Evolutionary conservation across 345 rosid genomes (phyloP).

Genomic region (Geranium rotundifolium): DNA sequence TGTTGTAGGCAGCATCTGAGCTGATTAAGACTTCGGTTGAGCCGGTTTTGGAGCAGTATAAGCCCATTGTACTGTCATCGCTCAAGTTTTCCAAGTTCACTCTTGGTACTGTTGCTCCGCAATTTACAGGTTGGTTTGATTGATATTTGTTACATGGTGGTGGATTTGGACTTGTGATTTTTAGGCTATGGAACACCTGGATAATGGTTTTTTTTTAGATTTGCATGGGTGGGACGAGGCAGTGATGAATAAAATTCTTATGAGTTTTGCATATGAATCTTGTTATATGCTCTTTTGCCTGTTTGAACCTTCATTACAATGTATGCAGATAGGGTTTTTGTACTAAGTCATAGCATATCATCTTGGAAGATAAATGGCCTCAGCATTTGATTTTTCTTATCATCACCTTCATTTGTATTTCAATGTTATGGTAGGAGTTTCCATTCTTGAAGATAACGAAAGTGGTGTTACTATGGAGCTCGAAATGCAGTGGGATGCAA

Average conservation of each 20-base stretch:
- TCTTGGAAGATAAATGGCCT: too few relatives aligned
- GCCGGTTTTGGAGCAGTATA: slow-evolving; percentile 86
- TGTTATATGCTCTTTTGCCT: not conserved
- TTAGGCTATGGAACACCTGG: not conserved
- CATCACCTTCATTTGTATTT: not conserved
- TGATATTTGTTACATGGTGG: not conserved
- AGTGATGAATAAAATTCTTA: not conserved
- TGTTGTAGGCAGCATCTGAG: slow-evolving; percentile 86
- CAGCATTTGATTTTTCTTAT: not conserved
- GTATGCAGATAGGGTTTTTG: too few relatives aligned
- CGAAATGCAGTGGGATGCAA: slow-evolving; percentile 98
- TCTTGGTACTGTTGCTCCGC: slow-evolving; percentile 99
- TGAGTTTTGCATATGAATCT: not conserved
- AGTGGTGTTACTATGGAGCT: slow-evolving; percentile 65
- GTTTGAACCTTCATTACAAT: not conserved
- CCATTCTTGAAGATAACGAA: slow-evolving; percentile 50
- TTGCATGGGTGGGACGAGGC: not conserved
- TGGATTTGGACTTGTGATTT: not conserved
- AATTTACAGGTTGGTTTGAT: slow-evolving; percentile 72
- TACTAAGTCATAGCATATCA: not conserved
- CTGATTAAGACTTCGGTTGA: slow-evolving; percentile 78
- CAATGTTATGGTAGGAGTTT: too few relatives aligned
- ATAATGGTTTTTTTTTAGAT: not conserved
- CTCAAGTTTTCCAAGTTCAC: slow-evolving; percentile 88
- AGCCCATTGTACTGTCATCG: slow-evolving; percentile 80